Evolutionary conservation across 2,329 filamentous ascomycete genomes (phyloP).

Genomic region (Cladosporium oxysporum): DNA sequence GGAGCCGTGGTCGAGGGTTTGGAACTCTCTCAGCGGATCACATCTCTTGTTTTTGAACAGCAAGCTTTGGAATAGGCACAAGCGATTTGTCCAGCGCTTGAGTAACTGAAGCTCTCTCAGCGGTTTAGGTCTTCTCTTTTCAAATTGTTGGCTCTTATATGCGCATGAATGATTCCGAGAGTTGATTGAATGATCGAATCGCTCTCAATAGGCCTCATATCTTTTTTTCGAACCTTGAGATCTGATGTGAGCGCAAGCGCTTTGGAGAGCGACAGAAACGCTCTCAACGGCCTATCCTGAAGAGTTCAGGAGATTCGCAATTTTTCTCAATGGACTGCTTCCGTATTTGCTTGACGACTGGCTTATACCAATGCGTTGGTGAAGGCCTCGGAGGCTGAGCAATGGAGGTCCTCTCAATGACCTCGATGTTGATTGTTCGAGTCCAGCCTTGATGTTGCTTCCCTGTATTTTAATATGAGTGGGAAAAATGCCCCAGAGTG

Average conservation of each 20-base stretch:
- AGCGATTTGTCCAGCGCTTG: neutral
- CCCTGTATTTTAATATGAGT: too few relatives aligned
- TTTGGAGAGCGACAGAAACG: too few relatives aligned
- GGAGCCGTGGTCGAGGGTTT: neutral
- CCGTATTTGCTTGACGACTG: neutral
- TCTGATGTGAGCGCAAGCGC: too few relatives aligned
- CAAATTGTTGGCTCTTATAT: neutral
- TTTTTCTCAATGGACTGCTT: neutral
- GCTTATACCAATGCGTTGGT: neutral
- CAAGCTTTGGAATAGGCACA: neutral
- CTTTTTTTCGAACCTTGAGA: too few relatives aligned
- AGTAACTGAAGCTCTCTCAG: neutral
- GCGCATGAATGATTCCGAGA: too few relatives aligned
- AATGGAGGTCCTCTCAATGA: neutral
- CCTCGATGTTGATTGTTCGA: neutral
- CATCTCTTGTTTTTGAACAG: neutral
- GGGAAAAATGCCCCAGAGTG: too few relatives aligned
- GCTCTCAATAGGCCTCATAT: too few relatives aligned
- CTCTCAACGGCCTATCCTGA: neutral
- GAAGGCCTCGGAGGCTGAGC: neutral
- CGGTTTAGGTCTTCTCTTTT: neutral
- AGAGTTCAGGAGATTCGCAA: neutral
- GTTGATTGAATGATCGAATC: too few relatives aligned
- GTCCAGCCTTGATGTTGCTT: too few relatives aligned
- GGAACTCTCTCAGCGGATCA: neutral